These are phyloP conservation scores for Helminthosporium solani DNA, from an alignment of 2,329 filamentous ascomycete genomes.

Conservation along the genomic window DNA sequence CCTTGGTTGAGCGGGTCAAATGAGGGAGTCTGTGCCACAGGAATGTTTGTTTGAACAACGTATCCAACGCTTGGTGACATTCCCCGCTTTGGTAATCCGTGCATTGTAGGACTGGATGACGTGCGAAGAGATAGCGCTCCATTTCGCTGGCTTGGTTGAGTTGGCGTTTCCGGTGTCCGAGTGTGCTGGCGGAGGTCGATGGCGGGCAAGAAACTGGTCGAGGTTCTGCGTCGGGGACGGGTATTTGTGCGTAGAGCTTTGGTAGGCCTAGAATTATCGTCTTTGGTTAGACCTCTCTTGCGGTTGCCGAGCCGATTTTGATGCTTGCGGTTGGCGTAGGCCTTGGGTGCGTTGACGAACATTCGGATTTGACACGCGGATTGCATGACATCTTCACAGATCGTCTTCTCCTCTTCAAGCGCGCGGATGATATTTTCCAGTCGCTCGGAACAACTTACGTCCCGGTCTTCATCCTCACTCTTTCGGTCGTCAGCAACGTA, in stretches of 20 bases:
- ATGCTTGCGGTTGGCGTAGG: conserved; percentile 35
- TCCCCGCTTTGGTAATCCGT: neutral
- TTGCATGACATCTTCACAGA: conserved; percentile 41
- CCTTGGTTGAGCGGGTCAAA: neutral
- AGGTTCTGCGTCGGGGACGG: conserved; percentile 6
- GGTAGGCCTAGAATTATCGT: conserved; percentile 4
- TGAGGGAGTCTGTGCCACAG: neutral
- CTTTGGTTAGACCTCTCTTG: conserved; percentile 26
- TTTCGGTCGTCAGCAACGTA: conserved; percentile 39
- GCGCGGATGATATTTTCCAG: conserved; percentile 33
- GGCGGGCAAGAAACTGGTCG: neutral
- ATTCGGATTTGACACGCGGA: conserved; percentile 39
- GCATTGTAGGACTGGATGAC: neutral
- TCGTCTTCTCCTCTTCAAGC: conserved; percentile 38
- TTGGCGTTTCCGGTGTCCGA: conserved; percentile 8
- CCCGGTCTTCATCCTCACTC: conserved; percentile 34
- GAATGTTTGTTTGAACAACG: neutral
- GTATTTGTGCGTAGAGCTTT: conserved; percentile 9
- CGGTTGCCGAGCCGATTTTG: conserved; percentile 38
- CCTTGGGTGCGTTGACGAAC: conserved; percentile 40
- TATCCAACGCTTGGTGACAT: neutral
- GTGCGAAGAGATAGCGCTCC: neutral
- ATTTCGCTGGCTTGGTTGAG: conserved; percentile 3
- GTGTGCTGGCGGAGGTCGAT: neutral
- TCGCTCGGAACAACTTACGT: conserved; percentile 30